Base-by-base conservation (phyloP, 2,329 filamentous ascomycete genomes). In the Fusarium proliferatum region DNA sequence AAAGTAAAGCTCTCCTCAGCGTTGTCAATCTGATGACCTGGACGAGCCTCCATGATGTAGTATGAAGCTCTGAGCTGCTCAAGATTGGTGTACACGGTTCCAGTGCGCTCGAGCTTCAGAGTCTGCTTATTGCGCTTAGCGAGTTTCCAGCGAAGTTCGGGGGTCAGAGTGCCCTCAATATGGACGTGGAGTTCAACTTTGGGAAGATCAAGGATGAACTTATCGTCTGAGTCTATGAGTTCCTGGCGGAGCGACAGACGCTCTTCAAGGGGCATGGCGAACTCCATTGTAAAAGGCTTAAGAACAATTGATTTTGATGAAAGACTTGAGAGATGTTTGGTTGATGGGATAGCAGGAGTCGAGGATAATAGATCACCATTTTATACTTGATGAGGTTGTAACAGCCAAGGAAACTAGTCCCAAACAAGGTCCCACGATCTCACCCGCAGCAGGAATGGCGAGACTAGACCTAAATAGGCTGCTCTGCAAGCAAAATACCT, bases 121-220 rank as follows among this genome's bases (percentile, higher is more conserved):
- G 80, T 57, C 71, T 94, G 88, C 61, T 85, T 84, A 85, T 95
- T 94, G 75, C 88, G 87, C 41, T 83, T 79, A 7, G 93, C 90
- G 3, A 95, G 88, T 33, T 85, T 79, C 84, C 94, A 95, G 66
- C 94, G 88, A 38, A 94, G 85, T 55, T 86, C 83, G 2, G 92
- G 92, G 19, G 89, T 89, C 23, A 95, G 85, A 6, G 91, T 91
- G 53, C 93, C 93, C 80, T 95, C 93, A 16, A 95, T 86, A 78
- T 95, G 93, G 61, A 95, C 53, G 23, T 74, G 72, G 2, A 74
- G 58, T 15, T 74, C 72, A 3, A 74, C 71, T 7, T 74, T 74
- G 5, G 72, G 71, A 2, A 74, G 60, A 1, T 57, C 15, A 0
- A 65, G 19, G 2, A 74, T 52, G n/a, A 74, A 74, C 4, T 64